Evolutionary conservation across 352 stramenopile genomes (phyloP).

Genomic region (Globisporangium emineosum): DNA sequence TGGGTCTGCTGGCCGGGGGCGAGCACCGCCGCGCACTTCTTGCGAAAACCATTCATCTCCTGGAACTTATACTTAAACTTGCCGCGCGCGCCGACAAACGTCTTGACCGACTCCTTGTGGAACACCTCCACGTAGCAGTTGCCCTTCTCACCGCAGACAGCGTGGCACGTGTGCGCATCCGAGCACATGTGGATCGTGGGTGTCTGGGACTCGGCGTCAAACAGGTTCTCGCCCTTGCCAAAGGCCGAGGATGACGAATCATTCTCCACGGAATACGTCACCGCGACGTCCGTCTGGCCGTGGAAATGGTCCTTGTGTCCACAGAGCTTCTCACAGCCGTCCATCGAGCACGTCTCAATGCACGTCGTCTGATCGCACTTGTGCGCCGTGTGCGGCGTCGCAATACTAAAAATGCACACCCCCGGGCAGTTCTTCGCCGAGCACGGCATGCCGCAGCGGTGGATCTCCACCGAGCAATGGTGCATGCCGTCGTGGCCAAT

Average conservation of each 20-base stretch:
- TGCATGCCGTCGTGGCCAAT: slow-evolving; percentile 41
- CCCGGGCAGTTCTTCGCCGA: slow-evolving; percentile 37
- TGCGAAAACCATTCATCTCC: slow-evolving; percentile 77
- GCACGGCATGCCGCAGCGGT: slow-evolving; percentile 58
- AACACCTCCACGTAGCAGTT: slow-evolving; percentile 73
- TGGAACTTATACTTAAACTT: slow-evolving; percentile 73
- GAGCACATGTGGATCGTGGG: slow-evolving; percentile 63
- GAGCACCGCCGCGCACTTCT: slow-evolving; percentile 51
- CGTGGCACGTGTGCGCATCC: slow-evolving; percentile 50
- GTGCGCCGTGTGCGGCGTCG: slow-evolving; percentile 47
- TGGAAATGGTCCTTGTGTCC: slow-evolving; percentile 64
- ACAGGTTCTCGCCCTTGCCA: slow-evolving; percentile 31
- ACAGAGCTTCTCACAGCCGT: slow-evolving; percentile 54
- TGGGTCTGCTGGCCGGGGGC: slow-evolving; percentile 44
- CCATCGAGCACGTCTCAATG: slow-evolving; percentile 55
- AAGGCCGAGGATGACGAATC: background rate
- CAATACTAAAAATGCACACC: slow-evolving; percentile 49
- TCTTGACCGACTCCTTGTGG: slow-evolving; percentile 66
- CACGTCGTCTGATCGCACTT: slow-evolving; percentile 63
- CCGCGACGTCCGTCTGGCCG: slow-evolving; percentile 36
- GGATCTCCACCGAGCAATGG: slow-evolving; percentile 49
- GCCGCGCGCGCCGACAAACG: slow-evolving; percentile 49
- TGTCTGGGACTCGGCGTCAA: slow-evolving; percentile 35
- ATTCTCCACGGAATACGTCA: slow-evolving; percentile 53
- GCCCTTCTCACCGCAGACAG: slow-evolving; percentile 48